These are phyloP conservation scores for Aspergillus sp. DNA, from an alignment of 2,329 filamentous ascomycete genomes.

Conservation along the genomic window DNA sequence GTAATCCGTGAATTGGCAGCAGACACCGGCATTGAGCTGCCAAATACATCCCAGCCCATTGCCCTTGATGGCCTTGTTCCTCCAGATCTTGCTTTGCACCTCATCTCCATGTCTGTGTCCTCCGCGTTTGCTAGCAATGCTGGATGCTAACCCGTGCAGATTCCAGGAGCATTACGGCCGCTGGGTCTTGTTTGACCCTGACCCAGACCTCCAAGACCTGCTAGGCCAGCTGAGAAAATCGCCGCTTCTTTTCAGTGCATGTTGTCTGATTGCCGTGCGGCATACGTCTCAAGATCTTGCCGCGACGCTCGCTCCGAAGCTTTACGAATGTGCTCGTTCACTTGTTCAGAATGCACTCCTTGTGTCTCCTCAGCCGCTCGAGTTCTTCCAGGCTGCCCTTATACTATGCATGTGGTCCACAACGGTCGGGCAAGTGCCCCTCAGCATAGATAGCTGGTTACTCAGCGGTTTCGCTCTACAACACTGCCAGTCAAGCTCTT, in stretches of 20 bases:
- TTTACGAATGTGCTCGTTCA: conserved; percentile 43
- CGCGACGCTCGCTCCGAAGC: conserved; percentile 39
- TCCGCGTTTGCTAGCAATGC: no score
- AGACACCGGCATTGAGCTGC: conserved; percentile 8
- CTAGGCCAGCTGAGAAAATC: conserved; percentile 41
- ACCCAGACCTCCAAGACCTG: conserved; percentile 31
- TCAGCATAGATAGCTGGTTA: conserved; percentile 53
- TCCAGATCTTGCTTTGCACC: background rate
- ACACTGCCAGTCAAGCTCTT: conserved; percentile 44
- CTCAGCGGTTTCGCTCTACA: conserved; percentile 51
- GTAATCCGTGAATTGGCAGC: conserved; percentile 13
- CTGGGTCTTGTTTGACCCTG: conserved; percentile 45
- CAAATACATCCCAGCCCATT: background rate
- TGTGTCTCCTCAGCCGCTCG: conserved; percentile 44
- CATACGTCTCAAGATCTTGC: conserved; percentile 47
- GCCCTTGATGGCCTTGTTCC: conserved; percentile 2
- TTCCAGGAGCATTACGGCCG: conserved; percentile 50
- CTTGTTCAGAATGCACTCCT: conserved; percentile 36
- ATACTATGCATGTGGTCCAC: conserved; percentile 54
- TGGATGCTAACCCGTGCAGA: conserved; percentile 16
- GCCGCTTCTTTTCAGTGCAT: conserved; percentile 45
- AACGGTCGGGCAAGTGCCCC: conserved; percentile 49
- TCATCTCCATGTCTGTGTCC: conserved; percentile 8
- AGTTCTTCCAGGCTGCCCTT: conserved; percentile 51
- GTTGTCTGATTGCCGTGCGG: conserved; percentile 48